A percentile compares a stretch with the other conserved stretches of the same genome.
These are phyloP conservation scores for Davidsoniella neocaledoniae DNA, from an alignment of 2,329 filamentous ascomycete genomes.

Conservation along the genomic window DNA sequence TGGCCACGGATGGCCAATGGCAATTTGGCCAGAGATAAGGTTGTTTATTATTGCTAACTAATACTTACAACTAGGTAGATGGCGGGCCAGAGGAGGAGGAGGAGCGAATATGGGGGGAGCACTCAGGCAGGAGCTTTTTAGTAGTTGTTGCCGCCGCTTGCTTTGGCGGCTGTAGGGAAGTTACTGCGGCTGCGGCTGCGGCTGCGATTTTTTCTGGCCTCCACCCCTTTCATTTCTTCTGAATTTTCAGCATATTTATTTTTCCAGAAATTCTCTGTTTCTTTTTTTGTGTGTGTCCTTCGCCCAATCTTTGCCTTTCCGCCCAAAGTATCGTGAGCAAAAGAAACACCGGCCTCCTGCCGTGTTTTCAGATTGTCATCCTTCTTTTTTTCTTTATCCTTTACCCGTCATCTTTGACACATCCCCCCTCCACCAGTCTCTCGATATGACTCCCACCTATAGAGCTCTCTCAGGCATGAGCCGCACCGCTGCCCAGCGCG, in stretches of 20 bases:
- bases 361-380: slow-evolving; percentile 4
- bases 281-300: slow-evolving; percentile 7
- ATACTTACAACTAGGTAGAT: too few relatives aligned
- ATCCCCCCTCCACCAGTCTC: slow-evolving; percentile 2
- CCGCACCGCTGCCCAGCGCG: slow-evolving; percentile 14
- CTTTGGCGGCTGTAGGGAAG: too few relatives aligned
- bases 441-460: slow-evolving; percentile 27
- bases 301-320: slow-evolving; percentile 5
- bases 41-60: too few relatives aligned
- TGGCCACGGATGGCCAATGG: too few relatives aligned
- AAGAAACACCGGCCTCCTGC: background rate
- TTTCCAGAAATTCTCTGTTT: background rate
- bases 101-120: too few relatives aligned
- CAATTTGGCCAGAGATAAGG: too few relatives aligned
- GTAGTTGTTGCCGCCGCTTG: too few relatives aligned
- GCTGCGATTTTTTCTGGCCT: too few relatives aligned
- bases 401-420: background rate
- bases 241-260: background rate
- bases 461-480: slow-evolving; percentile 23
- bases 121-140: too few relatives aligned
- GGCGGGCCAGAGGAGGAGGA: too few relatives aligned
- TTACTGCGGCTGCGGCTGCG: too few relatives aligned
- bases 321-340: background rate
- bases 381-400: slow-evolving; percentile 6
- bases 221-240: too few relatives aligned